Percentiles rank a stretch among this genome's conserved stretches.
Evolutionary conservation across 2,329 filamentous ascomycete species (phyloP).

Genomic region (Westerdykella aurantiaca): DNA sequence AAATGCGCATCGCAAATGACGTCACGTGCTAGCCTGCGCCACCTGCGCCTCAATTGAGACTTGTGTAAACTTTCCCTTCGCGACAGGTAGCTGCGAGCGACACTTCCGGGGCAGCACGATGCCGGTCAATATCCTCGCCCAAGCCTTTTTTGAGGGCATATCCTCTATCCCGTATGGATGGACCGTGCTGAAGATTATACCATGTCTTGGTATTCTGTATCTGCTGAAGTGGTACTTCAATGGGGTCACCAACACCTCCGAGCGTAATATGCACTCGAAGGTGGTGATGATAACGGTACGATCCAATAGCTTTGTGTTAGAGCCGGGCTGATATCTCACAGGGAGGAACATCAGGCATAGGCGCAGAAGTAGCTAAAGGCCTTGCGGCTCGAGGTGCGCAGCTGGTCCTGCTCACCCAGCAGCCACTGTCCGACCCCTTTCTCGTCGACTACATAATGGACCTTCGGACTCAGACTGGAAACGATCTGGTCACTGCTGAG

Average conservation of each 20-base stretch:
- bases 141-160: slow-evolving; percentile 51
- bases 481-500: slow-evolving; percentile 89
- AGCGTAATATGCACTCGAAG: slow-evolving; percentile 85
- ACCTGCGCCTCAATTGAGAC: no score
- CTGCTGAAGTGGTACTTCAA: slow-evolving; percentile 69
- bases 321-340: slow-evolving; percentile 30
- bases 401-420: slow-evolving; percentile 80
- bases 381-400: slow-evolving; percentile 82
- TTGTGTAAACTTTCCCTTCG: no score
- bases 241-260: slow-evolving; percentile 67
- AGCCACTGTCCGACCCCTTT: slow-evolving; percentile 76
- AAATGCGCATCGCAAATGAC: slow-evolving; percentile 14
- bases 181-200: slow-evolving; percentile 48
- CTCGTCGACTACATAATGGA: slow-evolving; percentile 90
- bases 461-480: slow-evolving; percentile 67
- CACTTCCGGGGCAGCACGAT: slow-evolving; percentile 35
- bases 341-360: slow-evolving; percentile 90
- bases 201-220: slow-evolving; percentile 49
- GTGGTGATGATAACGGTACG: slow-evolving; percentile 83
- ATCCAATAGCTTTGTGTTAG: background rate
- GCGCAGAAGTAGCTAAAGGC: slow-evolving; percentile 66
- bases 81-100: background rate
- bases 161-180: slow-evolving; percentile 50
- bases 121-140: slow-evolving; percentile 56
- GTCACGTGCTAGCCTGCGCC: slow-evolving; percentile 13